Evolutionary conservation across 2,329 filamentous ascomycete genomes (phyloP).

Genomic region (Leptographium radiaticola): DNA sequence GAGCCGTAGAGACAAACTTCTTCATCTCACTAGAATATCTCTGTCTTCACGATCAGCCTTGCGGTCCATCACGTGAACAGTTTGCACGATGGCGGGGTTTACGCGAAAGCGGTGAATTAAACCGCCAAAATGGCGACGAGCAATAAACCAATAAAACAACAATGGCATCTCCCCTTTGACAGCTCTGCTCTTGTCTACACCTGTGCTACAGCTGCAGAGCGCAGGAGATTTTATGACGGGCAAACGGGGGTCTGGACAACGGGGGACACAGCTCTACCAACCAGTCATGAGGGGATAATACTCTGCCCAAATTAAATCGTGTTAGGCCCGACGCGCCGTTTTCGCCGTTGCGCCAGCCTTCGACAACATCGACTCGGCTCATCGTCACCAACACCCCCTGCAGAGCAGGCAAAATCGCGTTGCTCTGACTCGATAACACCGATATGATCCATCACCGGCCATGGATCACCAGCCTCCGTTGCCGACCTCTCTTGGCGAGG

Average conservation of each 20-base stretch:
- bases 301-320: neutral
- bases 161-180: neutral
- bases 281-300: neutral
- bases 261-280: neutral
- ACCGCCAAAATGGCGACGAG: neutral
- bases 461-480: slow-evolving; percentile 11
- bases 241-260: neutral
- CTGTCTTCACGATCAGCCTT: neutral
- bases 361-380: neutral
- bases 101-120: slow-evolving; percentile 1
- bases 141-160: neutral
- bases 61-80: neutral
- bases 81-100: neutral
- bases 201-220: neutral
- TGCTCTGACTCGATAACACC: neutral
- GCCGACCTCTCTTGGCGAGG: slow-evolving; percentile 21
- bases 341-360: neutral
- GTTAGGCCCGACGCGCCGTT: neutral
- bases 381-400: neutral
- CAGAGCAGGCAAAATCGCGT: neutral
- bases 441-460: slow-evolving; percentile 4
- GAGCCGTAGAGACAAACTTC: no score
- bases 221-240: neutral
- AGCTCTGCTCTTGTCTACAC: neutral
- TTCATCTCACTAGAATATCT: neutral